These are phyloP conservation scores for Debaryomyces fabryi DNA, from an alignment of 1,139 yeast species.

Conservation along the genomic window DNA sequence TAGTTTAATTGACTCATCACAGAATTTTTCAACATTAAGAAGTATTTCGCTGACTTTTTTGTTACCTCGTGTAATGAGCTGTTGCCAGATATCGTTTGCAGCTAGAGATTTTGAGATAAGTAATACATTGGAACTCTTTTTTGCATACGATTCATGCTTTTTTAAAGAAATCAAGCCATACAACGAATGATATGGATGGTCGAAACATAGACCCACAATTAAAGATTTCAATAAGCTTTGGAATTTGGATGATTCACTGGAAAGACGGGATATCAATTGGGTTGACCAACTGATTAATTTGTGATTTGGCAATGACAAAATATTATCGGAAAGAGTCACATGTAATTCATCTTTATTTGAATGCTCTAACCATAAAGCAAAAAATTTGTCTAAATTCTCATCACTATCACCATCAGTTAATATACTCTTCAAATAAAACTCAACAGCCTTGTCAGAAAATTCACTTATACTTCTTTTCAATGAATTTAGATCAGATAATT, in stretches of 20 bases:
- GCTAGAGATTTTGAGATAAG: constrained; percentile 53
- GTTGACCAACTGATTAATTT: constrained; percentile 80
- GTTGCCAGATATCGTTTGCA: constrained; percentile 50
- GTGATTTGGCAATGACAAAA: constrained; percentile 51
- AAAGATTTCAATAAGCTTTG: constrained; percentile 57
- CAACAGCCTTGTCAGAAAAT: constrained; percentile 60
- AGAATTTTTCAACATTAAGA: constrained; percentile 48
- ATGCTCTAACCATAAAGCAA: constrained; percentile 83
- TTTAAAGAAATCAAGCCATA: constrained; percentile 66
- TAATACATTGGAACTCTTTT: constrained; percentile 31
- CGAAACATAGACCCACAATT: constrained; percentile 51
- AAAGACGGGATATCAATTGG: constrained; percentile 76
- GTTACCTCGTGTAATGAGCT: constrained; percentile 14
- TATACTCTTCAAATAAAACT: constrained; percentile 60
- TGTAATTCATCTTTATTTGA: constrained; percentile 47
- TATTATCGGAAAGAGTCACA: constrained; percentile 28
- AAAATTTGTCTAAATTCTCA: constrained; percentile 72
- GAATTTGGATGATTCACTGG: constrained; percentile 50
- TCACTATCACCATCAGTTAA: constrained; percentile 49
- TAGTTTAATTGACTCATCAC: constrained; percentile 52
- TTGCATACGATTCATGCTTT: constrained; percentile 41
- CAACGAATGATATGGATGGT: constrained; percentile 79
- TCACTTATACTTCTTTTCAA: constrained; percentile 38
- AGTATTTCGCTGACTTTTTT: constrained; percentile 20
- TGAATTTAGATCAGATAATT: constrained; percentile 46